Evolutionary conservation across 345 rosid genomes (phyloP), one percentile per base, ranked within the genome.

Genomic region (Hibiscus trionum): DNA sequence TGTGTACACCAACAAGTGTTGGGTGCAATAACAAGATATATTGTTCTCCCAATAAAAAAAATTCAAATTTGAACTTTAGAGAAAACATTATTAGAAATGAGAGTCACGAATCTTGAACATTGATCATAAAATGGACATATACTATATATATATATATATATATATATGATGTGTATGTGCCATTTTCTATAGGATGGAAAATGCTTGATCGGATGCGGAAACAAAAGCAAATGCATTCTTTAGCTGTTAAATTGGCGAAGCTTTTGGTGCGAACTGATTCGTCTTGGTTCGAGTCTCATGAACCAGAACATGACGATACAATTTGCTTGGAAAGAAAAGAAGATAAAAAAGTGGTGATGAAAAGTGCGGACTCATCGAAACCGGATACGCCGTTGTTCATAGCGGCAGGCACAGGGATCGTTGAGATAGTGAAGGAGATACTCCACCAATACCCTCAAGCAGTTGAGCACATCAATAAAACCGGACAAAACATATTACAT

Each of bases 401-500:
- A 3, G 77, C 77, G 0, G 72, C 72, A 14, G 26, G 37, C 10
- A 16, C 67, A 2, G 77, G 77, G 3, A 68, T 75, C 11, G 9
- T 17, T 44, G 77, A 75, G 61, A 68, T 67, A n/a, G 72, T 75
- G 49, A 7, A 47, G 0, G 60, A 33, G 49, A 75, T 75, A 26
- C 72, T 67, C 21, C 1, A 2, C 0, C 1, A 4, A 11, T 59
- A 44, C 17, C 77, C 77, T 75, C 77, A 75, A 58, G 72, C 72
- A 1, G 17, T 74, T 2, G 77, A 67, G 35, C 60, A 74, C 55
- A 64, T 74, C 21, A 74, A 9, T 9, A 3, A 19, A 29, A 60
- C 11, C 0, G 72, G 72, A 59, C 67, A 59, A 60, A 74, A 75
- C 50, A 60, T 75, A 5, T 44, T 75, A 4, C 77, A 75, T 21